Conservation (phyloP, 306 rosid species). For the Acacia crassicarpa region DNA sequence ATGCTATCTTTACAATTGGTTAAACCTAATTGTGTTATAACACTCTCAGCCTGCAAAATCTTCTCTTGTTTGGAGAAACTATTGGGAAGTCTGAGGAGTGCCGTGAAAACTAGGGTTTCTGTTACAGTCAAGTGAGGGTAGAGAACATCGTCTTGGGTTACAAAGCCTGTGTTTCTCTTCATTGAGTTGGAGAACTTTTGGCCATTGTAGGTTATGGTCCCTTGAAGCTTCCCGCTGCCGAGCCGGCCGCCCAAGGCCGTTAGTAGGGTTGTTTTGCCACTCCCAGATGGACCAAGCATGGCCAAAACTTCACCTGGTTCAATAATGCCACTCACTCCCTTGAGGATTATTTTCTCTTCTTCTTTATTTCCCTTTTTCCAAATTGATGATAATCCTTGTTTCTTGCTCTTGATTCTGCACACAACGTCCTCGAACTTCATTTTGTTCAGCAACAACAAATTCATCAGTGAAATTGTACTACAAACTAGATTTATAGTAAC, state of each 20-base stretch:
- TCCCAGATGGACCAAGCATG: constrained; percentile 86
- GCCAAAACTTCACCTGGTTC: constrained; percentile 75
- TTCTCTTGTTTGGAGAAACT: constrained; percentile 44
- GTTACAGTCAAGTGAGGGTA: constrained; percentile 63
- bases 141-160: constrained; percentile 75
- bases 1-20: constrained; percentile 56
- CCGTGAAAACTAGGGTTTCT: constrained; percentile 72
- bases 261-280: constrained; percentile 80
- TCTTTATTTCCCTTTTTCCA: constrained; percentile 6
- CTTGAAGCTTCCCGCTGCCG: constrained; percentile 44
- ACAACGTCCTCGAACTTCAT: constrained; percentile 54
- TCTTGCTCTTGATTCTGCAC: constrained; percentile 43
- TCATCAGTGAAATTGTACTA: background rate
- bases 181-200: constrained; percentile 51
- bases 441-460: background rate
- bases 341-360: constrained; percentile 57
- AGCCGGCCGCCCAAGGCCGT: constrained; percentile 76
- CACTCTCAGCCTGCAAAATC: constrained; percentile 42
- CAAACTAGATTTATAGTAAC: too few species aligned
- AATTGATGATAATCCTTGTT: background rate
- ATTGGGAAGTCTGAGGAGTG: constrained; percentile 64
- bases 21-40: constrained; percentile 60
- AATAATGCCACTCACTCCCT: constrained; percentile 57
- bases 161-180: constrained; percentile 70
- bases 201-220: constrained; percentile 46